Percentiles rank a stretch among this genome's conserved stretches.
Evolutionary conservation across 306 rosid species (phyloP).

Genomic region (Amphicarpaea edgeworthii): DNA sequence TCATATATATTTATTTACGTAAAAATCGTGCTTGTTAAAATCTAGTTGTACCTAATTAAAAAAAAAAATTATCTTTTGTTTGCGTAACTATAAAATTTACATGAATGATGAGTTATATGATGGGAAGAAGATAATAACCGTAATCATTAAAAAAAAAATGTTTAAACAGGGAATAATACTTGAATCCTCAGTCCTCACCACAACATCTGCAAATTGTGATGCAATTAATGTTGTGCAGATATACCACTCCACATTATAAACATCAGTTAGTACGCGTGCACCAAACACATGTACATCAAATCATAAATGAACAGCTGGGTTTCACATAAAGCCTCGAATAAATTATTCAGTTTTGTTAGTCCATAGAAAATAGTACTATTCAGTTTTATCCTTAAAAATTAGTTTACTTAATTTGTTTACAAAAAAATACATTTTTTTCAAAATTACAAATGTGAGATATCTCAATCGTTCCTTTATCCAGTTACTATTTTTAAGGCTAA

Average conservation of each 20-base stretch:
- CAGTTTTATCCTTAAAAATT: not conserved
- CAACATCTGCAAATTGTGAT: not conserved
- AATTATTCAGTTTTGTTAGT: not conserved
- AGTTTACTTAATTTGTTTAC: too few relatives aligned
- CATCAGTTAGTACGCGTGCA: not conserved
- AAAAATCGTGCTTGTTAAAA: too few relatives aligned
- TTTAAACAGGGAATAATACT: too few relatives aligned
- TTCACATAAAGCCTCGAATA: not conserved
- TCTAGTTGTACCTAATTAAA: too few relatives aligned
- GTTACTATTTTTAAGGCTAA: not conserved
- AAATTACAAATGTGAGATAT: not conserved
- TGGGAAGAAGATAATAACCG: too few relatives aligned
- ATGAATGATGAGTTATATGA: too few relatives aligned
- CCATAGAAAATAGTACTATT: not conserved
- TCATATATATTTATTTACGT: too few relatives aligned
- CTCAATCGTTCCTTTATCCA: not conserved
- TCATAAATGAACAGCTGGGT: not conserved
- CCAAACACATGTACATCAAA: not conserved
- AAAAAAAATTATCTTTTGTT: too few relatives aligned
- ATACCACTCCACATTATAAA: not conserved
- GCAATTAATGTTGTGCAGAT: not conserved
- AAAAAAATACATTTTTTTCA: not conserved
- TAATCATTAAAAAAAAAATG: too few relatives aligned
- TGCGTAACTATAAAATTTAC: too few relatives aligned
- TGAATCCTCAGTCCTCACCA: not conserved